These are phyloP conservation scores for Pouteria glomerata DNA, from an alignment of 148 eudicot species.

Conservation along the genomic window DNA sequence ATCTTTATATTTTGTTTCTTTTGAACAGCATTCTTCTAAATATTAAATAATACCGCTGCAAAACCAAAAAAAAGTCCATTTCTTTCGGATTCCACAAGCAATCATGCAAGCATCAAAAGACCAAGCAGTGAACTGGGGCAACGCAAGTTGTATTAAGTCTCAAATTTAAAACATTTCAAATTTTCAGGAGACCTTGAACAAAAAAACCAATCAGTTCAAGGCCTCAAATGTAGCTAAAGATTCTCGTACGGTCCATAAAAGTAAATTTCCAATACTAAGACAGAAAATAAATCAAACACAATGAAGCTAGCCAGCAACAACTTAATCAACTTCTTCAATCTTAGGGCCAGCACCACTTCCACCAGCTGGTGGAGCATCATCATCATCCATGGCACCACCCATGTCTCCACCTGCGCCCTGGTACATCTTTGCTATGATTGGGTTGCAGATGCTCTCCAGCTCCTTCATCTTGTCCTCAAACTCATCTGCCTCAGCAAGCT, in stretches of 20 bases:
- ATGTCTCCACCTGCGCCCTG: constrained; percentile 37
- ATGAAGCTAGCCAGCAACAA: neutral
- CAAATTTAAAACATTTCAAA: neutral
- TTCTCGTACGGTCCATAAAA: neutral
- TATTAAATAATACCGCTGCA: too few species aligned
- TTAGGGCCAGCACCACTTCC: constrained; percentile 40
- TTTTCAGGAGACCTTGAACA: neutral
- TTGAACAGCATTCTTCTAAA: too few species aligned
- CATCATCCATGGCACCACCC: constrained; percentile 39
- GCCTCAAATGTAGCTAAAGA: neutral
- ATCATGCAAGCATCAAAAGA: too few species aligned
- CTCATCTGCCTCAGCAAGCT: too few species aligned
- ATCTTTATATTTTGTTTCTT: too few species aligned
- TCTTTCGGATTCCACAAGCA: too few species aligned
- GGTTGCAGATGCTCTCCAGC: too few species aligned
- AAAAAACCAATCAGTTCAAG: neutral
- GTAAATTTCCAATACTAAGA: neutral
- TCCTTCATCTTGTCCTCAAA: too few species aligned
- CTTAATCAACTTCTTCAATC: constrained; percentile 49
- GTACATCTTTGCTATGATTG: too few species aligned
- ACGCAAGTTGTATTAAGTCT: neutral
- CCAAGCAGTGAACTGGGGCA: too few species aligned
- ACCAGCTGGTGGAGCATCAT: constrained; percentile 21
- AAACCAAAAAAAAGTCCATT: too few species aligned
- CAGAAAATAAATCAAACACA: neutral